Evolutionary conservation across 2,329 filamentous ascomycete species (phyloP).

Genomic region (Ophidiomyces ophidiicola): DNA sequence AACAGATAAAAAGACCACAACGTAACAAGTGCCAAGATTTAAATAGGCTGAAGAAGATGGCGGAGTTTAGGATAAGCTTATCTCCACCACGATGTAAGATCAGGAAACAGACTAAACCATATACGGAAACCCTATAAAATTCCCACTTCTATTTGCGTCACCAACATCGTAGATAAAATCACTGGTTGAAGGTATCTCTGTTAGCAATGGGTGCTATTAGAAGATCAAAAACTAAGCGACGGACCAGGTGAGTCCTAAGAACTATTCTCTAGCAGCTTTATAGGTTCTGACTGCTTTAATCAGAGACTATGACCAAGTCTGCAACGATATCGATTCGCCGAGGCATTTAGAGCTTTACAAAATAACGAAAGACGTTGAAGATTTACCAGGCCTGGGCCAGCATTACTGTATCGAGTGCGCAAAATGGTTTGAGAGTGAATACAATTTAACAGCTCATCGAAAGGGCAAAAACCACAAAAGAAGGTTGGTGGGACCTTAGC

Average conservation of each 20-base stretch:
- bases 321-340: constrained; percentile 64
- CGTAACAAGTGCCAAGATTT: too few species aligned
- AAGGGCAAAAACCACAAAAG: constrained; percentile 91
- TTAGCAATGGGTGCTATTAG: constrained; percentile 51
- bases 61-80: too few species aligned
- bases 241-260: constrained; percentile 45
- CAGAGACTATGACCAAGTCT: constrained; percentile 87
- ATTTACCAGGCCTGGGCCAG: constrained; percentile 72
- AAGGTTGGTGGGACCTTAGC: constrained; percentile 43
- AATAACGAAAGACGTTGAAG: constrained; percentile 65
- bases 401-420: constrained; percentile 88
- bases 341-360: constrained; percentile 73
- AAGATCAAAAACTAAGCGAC: constrained; percentile 62
- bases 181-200: not conserved
- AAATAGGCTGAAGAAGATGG: too few species aligned
- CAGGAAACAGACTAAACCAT: too few species aligned
- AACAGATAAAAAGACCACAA: too few species aligned
- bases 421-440: constrained; percentile 86
- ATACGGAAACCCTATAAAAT: too few species aligned
- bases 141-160: too few species aligned
- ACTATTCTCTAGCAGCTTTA: constrained; percentile 19
- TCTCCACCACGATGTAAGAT: too few species aligned
- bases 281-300: constrained; percentile 36
- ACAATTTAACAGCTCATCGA: constrained; percentile 60
- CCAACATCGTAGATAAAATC: too few species aligned